A percentile compares a stretch with the other conserved stretches of the same genome.
phyloP scores from a whole-genome alignment of 164 flowering plant genomes.

The Chimonanthus praecox region DNA sequence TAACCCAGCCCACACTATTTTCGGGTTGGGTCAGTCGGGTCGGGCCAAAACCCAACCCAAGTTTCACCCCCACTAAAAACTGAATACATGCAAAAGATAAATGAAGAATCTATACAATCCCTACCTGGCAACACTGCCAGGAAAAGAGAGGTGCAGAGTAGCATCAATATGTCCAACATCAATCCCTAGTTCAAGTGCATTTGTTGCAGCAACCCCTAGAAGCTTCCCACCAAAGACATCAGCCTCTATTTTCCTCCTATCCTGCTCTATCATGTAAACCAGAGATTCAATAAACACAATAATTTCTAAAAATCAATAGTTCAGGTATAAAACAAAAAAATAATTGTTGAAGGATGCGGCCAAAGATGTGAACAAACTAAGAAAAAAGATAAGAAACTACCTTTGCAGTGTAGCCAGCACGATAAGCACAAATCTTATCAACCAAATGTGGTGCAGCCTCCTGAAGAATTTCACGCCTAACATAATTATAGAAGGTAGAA shows the following conservation, averaged over 20 bases:
- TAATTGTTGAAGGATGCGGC: background rate
- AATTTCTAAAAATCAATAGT: background rate
- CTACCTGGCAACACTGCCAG: constrained; percentile 95
- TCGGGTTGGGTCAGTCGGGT: too few relatives aligned
- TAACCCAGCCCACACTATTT: too few relatives aligned
- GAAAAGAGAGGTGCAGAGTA: constrained; percentile 95
- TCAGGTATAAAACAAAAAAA: background rate
- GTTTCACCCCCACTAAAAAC: too few relatives aligned
- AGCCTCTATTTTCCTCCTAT: constrained; percentile 80
- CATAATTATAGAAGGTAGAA: background rate
- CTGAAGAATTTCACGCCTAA: constrained; percentile 82
- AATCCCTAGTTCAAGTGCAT: constrained; percentile 96
- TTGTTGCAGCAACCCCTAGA: constrained; percentile 92
- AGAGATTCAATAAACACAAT: background rate
- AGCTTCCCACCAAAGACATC: constrained; percentile 82
- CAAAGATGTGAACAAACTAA: background rate
- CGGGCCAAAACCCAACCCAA: too few relatives aligned
- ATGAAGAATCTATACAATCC: background rate
- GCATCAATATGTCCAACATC: constrained; percentile 97
- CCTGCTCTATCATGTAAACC: constrained; percentile 39
- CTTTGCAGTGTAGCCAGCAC: constrained; percentile 84
- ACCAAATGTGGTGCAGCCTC: constrained; percentile 68
- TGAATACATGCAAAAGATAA: background rate
- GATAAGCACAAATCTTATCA: constrained; percentile 64
- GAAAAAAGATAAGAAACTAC: constrained; percentile 27